phyloP scores from a whole-genome alignment of 2,329 filamentous ascomycete species.

The Paraconiothyrium sp. region DNA sequence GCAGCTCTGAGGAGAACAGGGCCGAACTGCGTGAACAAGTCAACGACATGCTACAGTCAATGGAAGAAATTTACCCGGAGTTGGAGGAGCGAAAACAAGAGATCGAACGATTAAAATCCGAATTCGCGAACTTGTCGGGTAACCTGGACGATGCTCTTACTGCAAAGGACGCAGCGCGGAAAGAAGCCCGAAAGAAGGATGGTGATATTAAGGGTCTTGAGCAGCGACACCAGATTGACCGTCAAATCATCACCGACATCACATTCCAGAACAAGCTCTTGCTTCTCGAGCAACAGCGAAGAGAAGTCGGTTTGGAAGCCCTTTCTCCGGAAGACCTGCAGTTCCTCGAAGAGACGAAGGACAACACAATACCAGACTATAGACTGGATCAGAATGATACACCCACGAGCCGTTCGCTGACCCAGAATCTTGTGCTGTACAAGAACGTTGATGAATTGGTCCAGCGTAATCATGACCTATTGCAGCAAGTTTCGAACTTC shows the following conservation, averaged over 20 bases:
- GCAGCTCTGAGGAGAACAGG: conserved; percentile 76
- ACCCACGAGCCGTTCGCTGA: conserved; percentile 88
- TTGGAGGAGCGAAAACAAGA: conserved; percentile 86
- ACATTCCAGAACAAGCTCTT: conserved; percentile 91
- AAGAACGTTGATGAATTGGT: conserved; percentile 85
- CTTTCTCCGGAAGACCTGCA: conserved; percentile 76
- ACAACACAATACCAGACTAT: conserved; percentile 77
- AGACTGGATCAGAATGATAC: conserved; percentile 71
- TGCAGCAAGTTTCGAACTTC: conserved; percentile 83
- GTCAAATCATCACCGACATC: conserved; percentile 87
- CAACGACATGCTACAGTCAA: conserved; percentile 83
- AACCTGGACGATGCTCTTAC: conserved; percentile 83
- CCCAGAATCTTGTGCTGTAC: conserved; percentile 88
- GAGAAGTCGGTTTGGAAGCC: conserved; percentile 79
- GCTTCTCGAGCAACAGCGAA: conserved; percentile 83
- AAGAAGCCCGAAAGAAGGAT: conserved; percentile 80
- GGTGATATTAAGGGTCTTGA: conserved; percentile 70
- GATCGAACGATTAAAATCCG: conserved; percentile 79
- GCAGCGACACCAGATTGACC: conserved; percentile 78
- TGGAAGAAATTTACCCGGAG: conserved; percentile 88
- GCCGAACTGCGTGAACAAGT: conserved; percentile 79
- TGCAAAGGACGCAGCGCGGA: conserved; percentile 80
- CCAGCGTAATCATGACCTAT: conserved; percentile 84
- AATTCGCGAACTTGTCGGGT: conserved; percentile 79
- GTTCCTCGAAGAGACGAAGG: conserved; percentile 80